Evolutionary conservation across 1,284 basidiomycete species (phyloP).

Genomic region (Ustilago trichophora): DNA sequence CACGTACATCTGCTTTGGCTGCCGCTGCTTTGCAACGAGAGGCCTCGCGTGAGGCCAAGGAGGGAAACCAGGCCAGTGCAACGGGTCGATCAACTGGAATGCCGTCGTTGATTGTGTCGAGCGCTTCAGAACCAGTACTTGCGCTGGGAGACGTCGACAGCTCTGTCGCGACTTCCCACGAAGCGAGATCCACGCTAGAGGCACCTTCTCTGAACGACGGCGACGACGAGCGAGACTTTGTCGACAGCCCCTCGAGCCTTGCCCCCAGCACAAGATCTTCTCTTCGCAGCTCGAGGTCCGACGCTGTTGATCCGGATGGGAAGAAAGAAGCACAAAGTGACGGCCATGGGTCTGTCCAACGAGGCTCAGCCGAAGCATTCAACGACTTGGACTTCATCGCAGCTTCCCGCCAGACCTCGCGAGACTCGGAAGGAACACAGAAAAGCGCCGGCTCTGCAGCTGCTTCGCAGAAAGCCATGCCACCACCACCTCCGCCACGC

Average conservation of each 20-base stretch:
- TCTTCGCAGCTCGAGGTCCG: constrained; percentile 21
- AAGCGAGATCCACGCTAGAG: not conserved
- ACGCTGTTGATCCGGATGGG: constrained; percentile 2
- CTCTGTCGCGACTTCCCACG: not conserved
- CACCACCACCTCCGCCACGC: constrained; percentile 33
- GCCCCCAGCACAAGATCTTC: constrained; percentile 26
- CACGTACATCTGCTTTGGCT: not conserved
- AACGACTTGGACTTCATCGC: not conserved
- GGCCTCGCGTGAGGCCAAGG: constrained; percentile 1
- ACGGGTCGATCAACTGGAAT: no score
- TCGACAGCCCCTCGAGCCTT: constrained; percentile 38
- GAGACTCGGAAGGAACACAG: not conserved
- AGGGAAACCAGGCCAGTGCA: not conserved
- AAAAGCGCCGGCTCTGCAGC: not conserved
- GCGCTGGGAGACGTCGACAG: not conserved
- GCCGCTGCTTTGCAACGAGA: not conserved
- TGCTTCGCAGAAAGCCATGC: constrained; percentile 7
- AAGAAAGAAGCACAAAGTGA: not conserved
- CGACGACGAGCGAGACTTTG: constrained; percentile 19
- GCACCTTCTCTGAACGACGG: not conserved
- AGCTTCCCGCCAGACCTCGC: constrained; percentile 6
- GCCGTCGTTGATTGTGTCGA: constrained; percentile 32
- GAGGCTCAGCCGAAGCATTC: not conserved
- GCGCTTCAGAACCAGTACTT: constrained; percentile 29
- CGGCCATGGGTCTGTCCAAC: not conserved